Evolutionary conservation across 495 filamentous ascomycete species (phyloP).

Genomic region (Parathielavia appendiculata): DNA sequence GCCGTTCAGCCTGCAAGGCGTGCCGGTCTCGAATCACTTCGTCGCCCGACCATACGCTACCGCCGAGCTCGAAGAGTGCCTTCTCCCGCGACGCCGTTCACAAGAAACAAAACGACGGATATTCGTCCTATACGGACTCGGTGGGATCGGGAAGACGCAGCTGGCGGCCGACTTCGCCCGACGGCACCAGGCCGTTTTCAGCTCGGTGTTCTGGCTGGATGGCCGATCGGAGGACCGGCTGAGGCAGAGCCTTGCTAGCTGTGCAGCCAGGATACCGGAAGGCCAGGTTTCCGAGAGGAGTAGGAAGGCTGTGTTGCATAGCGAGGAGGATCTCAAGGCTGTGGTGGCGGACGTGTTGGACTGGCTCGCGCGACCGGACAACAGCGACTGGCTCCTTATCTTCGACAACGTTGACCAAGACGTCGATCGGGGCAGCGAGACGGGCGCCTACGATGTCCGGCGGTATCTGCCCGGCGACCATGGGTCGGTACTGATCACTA

Average conservation of each 20-base stretch:
- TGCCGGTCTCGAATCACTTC: slow-evolving; percentile 18
- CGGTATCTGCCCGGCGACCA: slow-evolving; percentile 37
- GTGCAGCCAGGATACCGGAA: slow-evolving; percentile 26
- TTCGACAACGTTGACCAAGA: slow-evolving; percentile 41
- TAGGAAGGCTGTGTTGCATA: slow-evolving; percentile 8
- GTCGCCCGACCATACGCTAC: slow-evolving; percentile 14
- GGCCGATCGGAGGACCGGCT: slow-evolving; percentile 33
- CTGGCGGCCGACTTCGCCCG: slow-evolving; percentile 23
- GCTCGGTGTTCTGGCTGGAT: slow-evolving; percentile 30
- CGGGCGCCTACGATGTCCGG: slow-evolving; percentile 32
- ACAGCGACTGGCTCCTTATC: slow-evolving; percentile 39
- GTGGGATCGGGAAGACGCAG: slow-evolving; percentile 28
- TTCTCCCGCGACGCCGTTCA: slow-evolving; percentile 13
- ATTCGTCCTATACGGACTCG: slow-evolving; percentile 27
- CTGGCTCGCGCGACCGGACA: slow-evolving; percentile 36
- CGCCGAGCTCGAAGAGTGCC: slow-evolving; percentile 17
- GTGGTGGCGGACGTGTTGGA: slow-evolving; percentile 27
- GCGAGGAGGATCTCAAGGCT: slow-evolving; percentile 26
- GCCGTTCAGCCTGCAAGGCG: slow-evolving; percentile 16
- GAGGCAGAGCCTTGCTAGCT: slow-evolving; percentile 30
- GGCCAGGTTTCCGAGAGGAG: slow-evolving; percentile 24
- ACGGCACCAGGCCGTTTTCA: slow-evolving; percentile 18
- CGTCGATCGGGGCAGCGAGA: slow-evolving; percentile 24
- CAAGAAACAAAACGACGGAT: slow-evolving; percentile 11
- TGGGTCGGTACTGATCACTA: slow-evolving; percentile 41